Conservation (phyloP, 1,284 basidiomycete genomes). For the Coniophora puteana region DNA sequence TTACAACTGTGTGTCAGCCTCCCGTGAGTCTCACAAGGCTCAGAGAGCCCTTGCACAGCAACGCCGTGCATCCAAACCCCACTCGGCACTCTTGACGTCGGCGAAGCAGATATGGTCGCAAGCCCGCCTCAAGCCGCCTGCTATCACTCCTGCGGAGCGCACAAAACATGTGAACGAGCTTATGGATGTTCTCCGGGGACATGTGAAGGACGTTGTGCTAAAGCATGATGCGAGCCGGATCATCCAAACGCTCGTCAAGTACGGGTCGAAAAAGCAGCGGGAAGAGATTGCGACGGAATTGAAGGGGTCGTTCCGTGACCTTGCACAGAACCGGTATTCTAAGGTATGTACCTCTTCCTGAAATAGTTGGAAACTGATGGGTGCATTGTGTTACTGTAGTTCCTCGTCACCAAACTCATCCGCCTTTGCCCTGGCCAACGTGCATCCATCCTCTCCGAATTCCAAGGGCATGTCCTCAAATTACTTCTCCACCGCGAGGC, state of each 20-base stretch:
- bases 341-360: constrained; percentile 50
- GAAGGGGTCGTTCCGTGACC: constrained; percentile 71
- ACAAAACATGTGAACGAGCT: constrained; percentile 69
- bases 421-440: constrained; percentile 74
- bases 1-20: constrained; percentile 32
- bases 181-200: constrained; percentile 72
- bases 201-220: constrained; percentile 79
- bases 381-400: constrained; percentile 40
- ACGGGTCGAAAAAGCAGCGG: constrained; percentile 74
- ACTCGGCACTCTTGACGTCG: constrained; percentile 66
- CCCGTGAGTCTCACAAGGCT: constrained; percentile 62
- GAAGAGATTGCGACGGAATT: constrained; percentile 79
- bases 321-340: constrained; percentile 85
- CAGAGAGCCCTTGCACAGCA: constrained; percentile 63
- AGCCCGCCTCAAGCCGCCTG: constrained; percentile 73
- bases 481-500: constrained; percentile 83
- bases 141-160: constrained; percentile 68
- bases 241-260: constrained; percentile 83
- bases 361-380: not conserved
- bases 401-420: constrained; percentile 82
- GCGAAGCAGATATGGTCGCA: constrained; percentile 84
- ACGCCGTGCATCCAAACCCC: constrained; percentile 72
- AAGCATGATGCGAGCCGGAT: constrained; percentile 90
- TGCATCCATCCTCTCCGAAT: constrained; percentile 68
- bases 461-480: constrained; percentile 68